Percentiles rank a stretch among this genome's conserved stretches.
phyloP scores from a whole-genome alignment of 169 alveolate species.

The Cryptosporidium bovis region DNA sequence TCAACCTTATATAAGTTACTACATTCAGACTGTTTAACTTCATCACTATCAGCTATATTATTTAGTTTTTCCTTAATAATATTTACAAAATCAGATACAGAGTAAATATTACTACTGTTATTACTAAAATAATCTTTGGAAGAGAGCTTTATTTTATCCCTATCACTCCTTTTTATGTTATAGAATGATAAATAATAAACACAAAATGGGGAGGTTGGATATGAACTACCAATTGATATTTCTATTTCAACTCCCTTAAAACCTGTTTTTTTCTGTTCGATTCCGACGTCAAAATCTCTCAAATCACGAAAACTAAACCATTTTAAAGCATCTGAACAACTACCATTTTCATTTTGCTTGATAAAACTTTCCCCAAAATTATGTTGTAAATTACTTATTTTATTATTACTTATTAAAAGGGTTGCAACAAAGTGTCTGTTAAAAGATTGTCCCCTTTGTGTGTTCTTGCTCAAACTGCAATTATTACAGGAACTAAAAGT shows the following conservation, averaged over 20 bases:
- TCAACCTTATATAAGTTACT: neutral
- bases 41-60: neutral
- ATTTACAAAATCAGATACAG: neutral
- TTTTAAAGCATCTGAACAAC: too few species aligned
- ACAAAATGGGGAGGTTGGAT: slow-evolving; percentile 19
- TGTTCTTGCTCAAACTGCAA: neutral
- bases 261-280: neutral
- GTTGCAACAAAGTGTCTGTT: slow-evolving; percentile 12
- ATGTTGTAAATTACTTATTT: slow-evolving; percentile 3
- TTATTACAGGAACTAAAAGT: neutral
- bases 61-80: slow-evolving; percentile 4
- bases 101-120: neutral
- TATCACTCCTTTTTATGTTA: slow-evolving; percentile 22
- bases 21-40: neutral
- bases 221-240: slow-evolving; percentile 4
- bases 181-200: slow-evolving; percentile 30
- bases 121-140: slow-evolving; percentile 7
- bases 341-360: neutral
- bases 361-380: slow-evolving; percentile 2
- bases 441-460: too few species aligned
- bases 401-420: slow-evolving; percentile 21
- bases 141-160: slow-evolving; percentile 9
- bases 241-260: slow-evolving; percentile 54
- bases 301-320: neutral
- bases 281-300: neutral